These are phyloP conservation scores for Fusarium ambrosium DNA, from an alignment of 2,329 filamentous ascomycete genomes.

Conservation along the genomic window DNA sequence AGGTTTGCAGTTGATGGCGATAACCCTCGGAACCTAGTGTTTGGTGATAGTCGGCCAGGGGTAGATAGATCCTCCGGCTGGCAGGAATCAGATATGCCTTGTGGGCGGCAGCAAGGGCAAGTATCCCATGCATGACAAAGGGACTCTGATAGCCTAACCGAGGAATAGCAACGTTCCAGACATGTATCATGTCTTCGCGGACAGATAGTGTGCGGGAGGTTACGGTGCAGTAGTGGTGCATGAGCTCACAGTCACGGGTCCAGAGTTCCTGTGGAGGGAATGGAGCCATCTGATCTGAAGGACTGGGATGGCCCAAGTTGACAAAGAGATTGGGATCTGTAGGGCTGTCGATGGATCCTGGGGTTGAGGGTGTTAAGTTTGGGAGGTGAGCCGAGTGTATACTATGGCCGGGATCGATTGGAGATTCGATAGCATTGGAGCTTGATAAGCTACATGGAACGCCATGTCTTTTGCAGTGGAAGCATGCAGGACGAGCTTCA, in stretches of 20 bases:
- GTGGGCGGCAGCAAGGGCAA: slow-evolving; percentile 48
- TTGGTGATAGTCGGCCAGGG: slow-evolving; percentile 48
- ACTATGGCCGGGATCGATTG: neutral
- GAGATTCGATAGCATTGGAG: neutral
- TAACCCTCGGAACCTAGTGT: slow-evolving; percentile 49
- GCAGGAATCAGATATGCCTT: slow-evolving; percentile 49
- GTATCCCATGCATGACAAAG: slow-evolving; percentile 50
- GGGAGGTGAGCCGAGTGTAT: slow-evolving; percentile 21
- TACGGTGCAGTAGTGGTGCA: slow-evolving; percentile 49
- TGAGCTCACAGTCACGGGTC: slow-evolving; percentile 46
- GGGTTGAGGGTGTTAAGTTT: slow-evolving; percentile 29
- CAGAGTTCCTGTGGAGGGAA: slow-evolving; percentile 42
- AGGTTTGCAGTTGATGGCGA: slow-evolving; percentile 36
- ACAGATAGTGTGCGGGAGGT: slow-evolving; percentile 43
- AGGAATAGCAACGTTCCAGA: slow-evolving; percentile 47
- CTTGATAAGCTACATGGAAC: slow-evolving; percentile 47
- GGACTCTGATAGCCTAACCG: slow-evolving; percentile 45
- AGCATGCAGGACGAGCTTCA: slow-evolving; percentile 48
- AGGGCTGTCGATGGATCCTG: slow-evolving; percentile 17
- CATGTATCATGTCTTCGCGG: slow-evolving; percentile 41
- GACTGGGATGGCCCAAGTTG: slow-evolving; percentile 20
- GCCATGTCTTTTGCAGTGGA: slow-evolving; percentile 49
- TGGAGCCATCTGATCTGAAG: slow-evolving; percentile 41
- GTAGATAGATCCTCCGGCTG: slow-evolving; percentile 43
- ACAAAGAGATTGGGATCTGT: slow-evolving; percentile 18